These are phyloP conservation scores for Ophiostoma triangulosporum DNA, from an alignment of 2,329 filamentous ascomycete species.

Conservation along the genomic window DNA sequence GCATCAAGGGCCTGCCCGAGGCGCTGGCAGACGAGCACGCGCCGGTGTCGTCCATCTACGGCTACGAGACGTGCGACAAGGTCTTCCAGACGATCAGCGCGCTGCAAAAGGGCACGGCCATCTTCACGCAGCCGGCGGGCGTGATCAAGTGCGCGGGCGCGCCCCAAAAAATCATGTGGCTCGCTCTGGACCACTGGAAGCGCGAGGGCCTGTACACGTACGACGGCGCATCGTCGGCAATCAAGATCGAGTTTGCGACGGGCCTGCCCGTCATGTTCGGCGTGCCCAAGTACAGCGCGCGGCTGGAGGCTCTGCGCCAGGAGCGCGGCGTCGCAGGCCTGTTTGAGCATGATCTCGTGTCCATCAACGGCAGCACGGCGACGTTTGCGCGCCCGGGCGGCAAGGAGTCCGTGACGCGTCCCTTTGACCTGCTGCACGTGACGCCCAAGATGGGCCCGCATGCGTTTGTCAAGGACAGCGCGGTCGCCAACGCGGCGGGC, in stretches of 20 bases:
- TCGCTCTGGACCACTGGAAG: slow-evolving; percentile 47
- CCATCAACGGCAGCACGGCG: slow-evolving; percentile 38
- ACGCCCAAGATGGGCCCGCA: slow-evolving; percentile 47
- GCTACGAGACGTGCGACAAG: slow-evolving; percentile 42
- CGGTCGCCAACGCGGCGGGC: slow-evolving; percentile 39
- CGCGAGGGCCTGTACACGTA: slow-evolving; percentile 33
- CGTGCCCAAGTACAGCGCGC: slow-evolving; percentile 44
- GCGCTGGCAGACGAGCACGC: slow-evolving; percentile 35
- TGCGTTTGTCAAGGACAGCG: slow-evolving; percentile 37
- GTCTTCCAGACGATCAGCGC: slow-evolving; percentile 33
- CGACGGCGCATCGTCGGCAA: slow-evolving; percentile 23
- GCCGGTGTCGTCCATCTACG: slow-evolving; percentile 43
- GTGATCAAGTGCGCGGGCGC: slow-evolving; percentile 48
- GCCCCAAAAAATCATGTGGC: slow-evolving; percentile 50
- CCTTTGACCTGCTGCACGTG: slow-evolving; percentile 43
- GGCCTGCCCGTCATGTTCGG: slow-evolving; percentile 44
- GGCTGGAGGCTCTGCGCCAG: slow-evolving; percentile 37
- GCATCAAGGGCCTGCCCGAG: slow-evolving; percentile 42
- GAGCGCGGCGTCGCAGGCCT: slow-evolving; percentile 43
- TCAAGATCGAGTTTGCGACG: slow-evolving; percentile 42
- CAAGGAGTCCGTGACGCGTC: slow-evolving; percentile 27
- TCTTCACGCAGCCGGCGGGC: slow-evolving; percentile 47
- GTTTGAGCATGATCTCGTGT: slow-evolving; percentile 43
- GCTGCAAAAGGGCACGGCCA: slow-evolving; percentile 35
- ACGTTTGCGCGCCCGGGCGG: slow-evolving; percentile 33